phyloP scores from a whole-genome alignment of 139 green algal genomes.

The Micromonas commoda region DNA sequence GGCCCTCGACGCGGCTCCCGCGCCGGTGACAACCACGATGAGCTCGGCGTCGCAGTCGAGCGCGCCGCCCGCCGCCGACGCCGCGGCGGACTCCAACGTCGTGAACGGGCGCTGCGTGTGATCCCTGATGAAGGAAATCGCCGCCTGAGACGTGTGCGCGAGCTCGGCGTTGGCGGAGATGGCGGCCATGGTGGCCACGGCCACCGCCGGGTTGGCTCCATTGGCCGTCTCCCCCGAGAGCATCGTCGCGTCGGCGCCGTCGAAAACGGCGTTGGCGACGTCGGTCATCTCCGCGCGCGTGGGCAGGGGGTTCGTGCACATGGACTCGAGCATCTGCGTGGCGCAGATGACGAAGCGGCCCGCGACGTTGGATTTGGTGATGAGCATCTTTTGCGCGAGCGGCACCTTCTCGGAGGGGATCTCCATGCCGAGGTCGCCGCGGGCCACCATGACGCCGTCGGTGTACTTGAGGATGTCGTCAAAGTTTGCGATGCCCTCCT shows the following conservation, averaged over 20 bases:
- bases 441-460: conserved; percentile 69
- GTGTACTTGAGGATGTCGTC: conserved; percentile 57
- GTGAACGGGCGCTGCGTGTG: conserved; percentile 55
- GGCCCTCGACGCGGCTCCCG: background rate
- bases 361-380: conserved; percentile 26
- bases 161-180: conserved; percentile 28
- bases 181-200: conserved; percentile 26
- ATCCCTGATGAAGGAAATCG: conserved; percentile 45
- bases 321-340: conserved; percentile 48
- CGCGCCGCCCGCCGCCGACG: conserved; percentile 41
- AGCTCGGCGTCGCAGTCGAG: conserved; percentile 40
- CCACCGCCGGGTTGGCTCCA: conserved; percentile 26
- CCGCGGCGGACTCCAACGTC: conserved; percentile 45
- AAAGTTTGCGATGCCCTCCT: conserved; percentile 53
- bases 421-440: conserved; percentile 68
- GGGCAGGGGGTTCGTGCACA: conserved; percentile 36
- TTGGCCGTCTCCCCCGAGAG: conserved; percentile 38
- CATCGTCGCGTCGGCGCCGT: conserved; percentile 39
- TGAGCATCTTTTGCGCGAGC: conserved; percentile 37
- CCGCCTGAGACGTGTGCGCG: conserved; percentile 25
- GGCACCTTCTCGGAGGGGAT: conserved; percentile 38
- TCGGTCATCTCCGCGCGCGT: conserved; percentile 45
- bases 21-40: conserved; percentile 49
- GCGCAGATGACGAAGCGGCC: conserved; percentile 40
- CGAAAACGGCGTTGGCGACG: conserved; percentile 44